Evolutionary conservation across 208 protist genomes (phyloP).

Genomic region (Wallacemonas rigidus): DNA sequence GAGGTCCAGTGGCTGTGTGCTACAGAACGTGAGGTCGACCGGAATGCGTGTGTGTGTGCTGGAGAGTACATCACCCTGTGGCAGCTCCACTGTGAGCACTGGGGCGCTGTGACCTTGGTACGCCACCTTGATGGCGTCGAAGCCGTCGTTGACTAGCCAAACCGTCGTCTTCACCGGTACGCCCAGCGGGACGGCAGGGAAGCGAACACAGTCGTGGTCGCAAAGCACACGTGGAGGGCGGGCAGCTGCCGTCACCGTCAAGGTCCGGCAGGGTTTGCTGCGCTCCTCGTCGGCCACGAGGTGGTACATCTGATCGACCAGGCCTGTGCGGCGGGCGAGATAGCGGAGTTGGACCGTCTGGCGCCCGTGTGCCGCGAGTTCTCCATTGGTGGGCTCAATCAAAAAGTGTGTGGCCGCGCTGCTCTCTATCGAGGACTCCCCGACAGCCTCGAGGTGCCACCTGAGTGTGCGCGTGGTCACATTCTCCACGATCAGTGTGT

Average conservation of each 20-base stretch:
- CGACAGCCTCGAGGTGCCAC: slow-evolving; percentile 27
- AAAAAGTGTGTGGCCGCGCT: slow-evolving; percentile 36
- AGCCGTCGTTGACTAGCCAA: slow-evolving; percentile 92
- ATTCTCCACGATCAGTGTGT: slow-evolving; percentile 51
- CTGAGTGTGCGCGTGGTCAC: slow-evolving; percentile 22
- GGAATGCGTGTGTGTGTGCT: slow-evolving; percentile 29
- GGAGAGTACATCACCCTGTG: slow-evolving; percentile 50
- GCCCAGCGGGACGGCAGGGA: slow-evolving; percentile 89
- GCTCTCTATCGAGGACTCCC: not conserved
- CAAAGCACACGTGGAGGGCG: slow-evolving; percentile 78
- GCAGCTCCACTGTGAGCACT: slow-evolving; percentile 84
- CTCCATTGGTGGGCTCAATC: slow-evolving; percentile 60
- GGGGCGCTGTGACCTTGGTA: slow-evolving; percentile 68
- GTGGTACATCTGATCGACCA: slow-evolving; percentile 32
- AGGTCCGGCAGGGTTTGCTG: slow-evolving; percentile 49
- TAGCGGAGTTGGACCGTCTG: slow-evolving; percentile 76
- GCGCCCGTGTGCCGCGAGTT: slow-evolving; percentile 44
- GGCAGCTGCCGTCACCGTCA: slow-evolving; percentile 62
- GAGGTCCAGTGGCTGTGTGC: slow-evolving; percentile 77
- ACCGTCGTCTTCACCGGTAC: slow-evolving; percentile 66
- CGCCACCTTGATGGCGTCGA: slow-evolving; percentile 85
- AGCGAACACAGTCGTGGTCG: slow-evolving; percentile 75
- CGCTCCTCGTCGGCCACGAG: slow-evolving; percentile 62
- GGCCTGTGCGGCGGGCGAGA: slow-evolving; percentile 40
- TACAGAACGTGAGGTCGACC: slow-evolving; percentile 71